These are phyloP conservation scores for Candolleomyces aberdarensis DNA, from an alignment of 768 basidiomycete genomes.

Conservation along the genomic window DNA sequence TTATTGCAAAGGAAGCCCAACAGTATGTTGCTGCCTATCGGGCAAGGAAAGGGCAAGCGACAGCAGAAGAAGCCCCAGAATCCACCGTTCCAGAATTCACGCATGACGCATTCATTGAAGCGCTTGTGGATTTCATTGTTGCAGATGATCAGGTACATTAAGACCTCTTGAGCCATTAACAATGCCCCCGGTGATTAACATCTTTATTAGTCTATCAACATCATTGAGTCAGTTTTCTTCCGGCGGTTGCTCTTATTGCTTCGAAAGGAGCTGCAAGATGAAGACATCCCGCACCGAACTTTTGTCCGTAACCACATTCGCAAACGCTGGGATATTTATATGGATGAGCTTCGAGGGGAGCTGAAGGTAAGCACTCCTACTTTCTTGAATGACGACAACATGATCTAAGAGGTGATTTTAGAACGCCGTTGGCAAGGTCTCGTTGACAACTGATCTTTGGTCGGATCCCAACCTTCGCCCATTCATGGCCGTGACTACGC, in stretches of 20 bases:
- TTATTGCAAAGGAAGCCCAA: too few relatives aligned
- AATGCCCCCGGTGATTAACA: neutral
- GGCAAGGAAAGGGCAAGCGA: too few relatives aligned
- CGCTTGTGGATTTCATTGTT: slow-evolving; percentile 18
- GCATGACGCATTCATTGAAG: slow-evolving; percentile 19
- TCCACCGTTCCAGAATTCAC: slow-evolving; percentile 8
- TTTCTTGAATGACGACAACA: too few relatives aligned
- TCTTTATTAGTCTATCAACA: slow-evolving; percentile 29
- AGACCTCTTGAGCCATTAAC: neutral
- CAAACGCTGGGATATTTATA: slow-evolving; percentile 18
- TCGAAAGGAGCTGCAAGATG: slow-evolving; percentile 18
- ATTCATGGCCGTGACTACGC: slow-evolving; percentile 30
- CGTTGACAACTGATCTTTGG: slow-evolving; percentile 37
- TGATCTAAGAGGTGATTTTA: slow-evolving; percentile 5
- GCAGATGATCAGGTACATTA: slow-evolving; percentile 32
- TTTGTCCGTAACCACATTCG: slow-evolving; percentile 25
- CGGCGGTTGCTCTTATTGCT: slow-evolving; percentile 27
- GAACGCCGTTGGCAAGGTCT: slow-evolving; percentile 25
- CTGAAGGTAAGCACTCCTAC: slow-evolving; percentile 17
- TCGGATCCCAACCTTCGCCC: slow-evolving; percentile 18
- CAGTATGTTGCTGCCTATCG: too few relatives aligned
- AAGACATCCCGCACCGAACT: slow-evolving; percentile 33
- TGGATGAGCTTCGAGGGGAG: slow-evolving; percentile 17
- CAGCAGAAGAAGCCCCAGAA: too few relatives aligned
- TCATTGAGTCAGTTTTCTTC: slow-evolving; percentile 33